Evolutionary conservation across 805 yeast genomes (phyloP).

Genomic region (Kluyveromyces aestuarii): DNA sequence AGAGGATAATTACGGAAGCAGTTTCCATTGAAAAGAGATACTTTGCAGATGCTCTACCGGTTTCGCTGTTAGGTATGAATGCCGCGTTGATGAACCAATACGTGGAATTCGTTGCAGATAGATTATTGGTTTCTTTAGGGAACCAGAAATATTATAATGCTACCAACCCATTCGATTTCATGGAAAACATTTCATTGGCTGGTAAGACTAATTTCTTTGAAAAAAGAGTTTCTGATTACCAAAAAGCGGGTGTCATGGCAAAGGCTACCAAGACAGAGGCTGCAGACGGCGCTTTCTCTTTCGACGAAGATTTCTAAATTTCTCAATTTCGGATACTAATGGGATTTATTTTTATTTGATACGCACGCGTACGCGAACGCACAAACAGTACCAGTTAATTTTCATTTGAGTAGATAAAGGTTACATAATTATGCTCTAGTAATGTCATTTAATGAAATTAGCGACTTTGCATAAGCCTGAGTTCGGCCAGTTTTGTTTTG

Average conservation of each 20-base stretch:
- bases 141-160: constrained; percentile 81
- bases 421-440: not conserved
- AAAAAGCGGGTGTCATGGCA: constrained; percentile 99
- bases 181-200: constrained; percentile 97
- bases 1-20: constrained; percentile 87
- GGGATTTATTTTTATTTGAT: not conserved
- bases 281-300: constrained; percentile 54
- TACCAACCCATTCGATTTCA: constrained; percentile 92
- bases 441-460: not conserved
- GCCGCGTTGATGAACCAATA: constrained; percentile 90
- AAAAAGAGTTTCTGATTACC: constrained; percentile 97
- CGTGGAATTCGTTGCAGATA: constrained; percentile 95
- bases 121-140: constrained; percentile 85
- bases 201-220: constrained; percentile 99
- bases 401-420: not conserved
- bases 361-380: not conserved
- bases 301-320: constrained; percentile 86
- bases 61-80: constrained; percentile 91
- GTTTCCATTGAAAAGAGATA: constrained; percentile 90
- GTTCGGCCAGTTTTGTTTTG: not conserved
- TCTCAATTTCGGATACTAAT: not conserved
- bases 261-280: constrained; percentile 41
- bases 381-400: not conserved
- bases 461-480: not conserved
- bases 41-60: constrained; percentile 93